These are phyloP conservation scores for Xenoacremonium recifei DNA, from an alignment of 2,329 filamentous ascomycete species.

Conservation along the genomic window DNA sequence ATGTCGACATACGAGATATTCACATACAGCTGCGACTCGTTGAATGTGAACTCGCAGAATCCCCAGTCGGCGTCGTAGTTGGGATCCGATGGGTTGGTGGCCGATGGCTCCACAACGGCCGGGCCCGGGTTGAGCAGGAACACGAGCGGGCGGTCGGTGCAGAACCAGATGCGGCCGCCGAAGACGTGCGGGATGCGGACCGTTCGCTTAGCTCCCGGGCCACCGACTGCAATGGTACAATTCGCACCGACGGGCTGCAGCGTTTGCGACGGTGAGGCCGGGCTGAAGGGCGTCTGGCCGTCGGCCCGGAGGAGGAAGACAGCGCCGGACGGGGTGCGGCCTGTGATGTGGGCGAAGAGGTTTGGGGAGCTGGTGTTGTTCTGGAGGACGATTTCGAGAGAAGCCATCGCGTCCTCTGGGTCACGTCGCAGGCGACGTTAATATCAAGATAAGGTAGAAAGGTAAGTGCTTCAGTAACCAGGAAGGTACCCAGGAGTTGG, in stretches of 20 bases:
- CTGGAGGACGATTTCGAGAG: constrained; percentile 59
- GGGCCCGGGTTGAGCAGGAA: constrained; percentile 72
- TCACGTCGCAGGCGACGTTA: too few species aligned
- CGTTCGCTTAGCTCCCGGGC: constrained; percentile 55
- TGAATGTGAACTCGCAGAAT: constrained; percentile 70
- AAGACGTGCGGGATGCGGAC: constrained; percentile 68
- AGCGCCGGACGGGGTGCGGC: constrained; percentile 54
- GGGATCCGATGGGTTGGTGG: constrained; percentile 62
- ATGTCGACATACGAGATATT: constrained; percentile 79
- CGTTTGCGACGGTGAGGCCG: constrained; percentile 52
- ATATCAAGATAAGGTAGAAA: too few species aligned
- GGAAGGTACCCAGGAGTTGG: too few species aligned
- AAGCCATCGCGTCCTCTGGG: too few species aligned
- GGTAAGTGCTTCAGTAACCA: too few species aligned
- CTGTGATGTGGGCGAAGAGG: constrained; percentile 69
- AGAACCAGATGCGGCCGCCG: constrained; percentile 73
- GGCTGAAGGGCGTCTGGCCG: constrained; percentile 64
- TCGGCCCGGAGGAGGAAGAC: constrained; percentile 65
- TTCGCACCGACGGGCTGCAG: constrained; percentile 53
- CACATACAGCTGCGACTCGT: constrained; percentile 58
- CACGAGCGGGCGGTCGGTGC: constrained; percentile 55
- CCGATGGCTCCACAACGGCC: constrained; percentile 71
- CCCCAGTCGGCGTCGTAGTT: constrained; percentile 64
- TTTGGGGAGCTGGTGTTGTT: constrained; percentile 62
- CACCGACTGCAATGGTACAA: constrained; percentile 63